Evolutionary conservation across 805 yeast species (phyloP).

Genomic region (Schizosaccharomyces osmophilus): DNA sequence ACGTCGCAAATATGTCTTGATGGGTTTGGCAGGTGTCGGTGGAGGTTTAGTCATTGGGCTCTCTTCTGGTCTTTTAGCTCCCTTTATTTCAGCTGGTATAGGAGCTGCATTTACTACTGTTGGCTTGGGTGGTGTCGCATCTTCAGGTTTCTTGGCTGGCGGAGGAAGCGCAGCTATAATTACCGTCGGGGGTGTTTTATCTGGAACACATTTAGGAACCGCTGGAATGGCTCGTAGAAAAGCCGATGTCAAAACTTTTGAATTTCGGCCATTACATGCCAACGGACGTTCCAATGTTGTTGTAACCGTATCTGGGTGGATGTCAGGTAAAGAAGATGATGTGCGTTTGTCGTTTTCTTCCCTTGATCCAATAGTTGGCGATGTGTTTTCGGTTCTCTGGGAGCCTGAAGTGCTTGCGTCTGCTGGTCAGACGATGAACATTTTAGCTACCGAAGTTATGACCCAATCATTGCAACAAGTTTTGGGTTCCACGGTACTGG

Average conservation of each 20-base stretch:
- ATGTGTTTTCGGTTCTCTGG: slow-evolving; percentile 74
- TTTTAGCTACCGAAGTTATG: slow-evolving; percentile 79
- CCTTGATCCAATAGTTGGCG: slow-evolving; percentile 95
- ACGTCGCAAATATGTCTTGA: slow-evolving; percentile 50
- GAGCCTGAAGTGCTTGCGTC: slow-evolving; percentile 93
- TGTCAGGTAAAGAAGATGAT: slow-evolving; percentile 86
- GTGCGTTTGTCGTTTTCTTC: slow-evolving; percentile 89
- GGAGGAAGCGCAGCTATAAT: slow-evolving; percentile 90
- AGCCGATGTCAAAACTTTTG: slow-evolving; percentile 84
- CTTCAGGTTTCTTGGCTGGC: slow-evolving; percentile 78
- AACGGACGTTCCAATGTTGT: slow-evolving; percentile 70
- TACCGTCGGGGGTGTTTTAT: slow-evolving; percentile 70
- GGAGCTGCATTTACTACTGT: slow-evolving; percentile 92
- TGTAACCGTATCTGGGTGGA: slow-evolving; percentile 90
- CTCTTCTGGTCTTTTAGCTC: slow-evolving; percentile 87
- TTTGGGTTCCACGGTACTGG: slow-evolving; percentile 26
- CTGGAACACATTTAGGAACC: slow-evolving; percentile 76
- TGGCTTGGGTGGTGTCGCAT: slow-evolving; percentile 62
- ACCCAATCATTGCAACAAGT: slow-evolving; percentile 87
- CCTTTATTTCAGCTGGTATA: slow-evolving; percentile 92
- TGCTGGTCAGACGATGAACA: slow-evolving; percentile 86
- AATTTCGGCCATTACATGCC: slow-evolving; percentile 76
- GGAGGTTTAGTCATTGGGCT: slow-evolving; percentile 86
- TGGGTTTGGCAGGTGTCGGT: slow-evolving; percentile 87
- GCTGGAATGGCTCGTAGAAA: slow-evolving; percentile 65